These are phyloP conservation scores for Diphasiastrum complanatum DNA, from an alignment of 83 land plant species.

Conservation along the genomic window DNA sequence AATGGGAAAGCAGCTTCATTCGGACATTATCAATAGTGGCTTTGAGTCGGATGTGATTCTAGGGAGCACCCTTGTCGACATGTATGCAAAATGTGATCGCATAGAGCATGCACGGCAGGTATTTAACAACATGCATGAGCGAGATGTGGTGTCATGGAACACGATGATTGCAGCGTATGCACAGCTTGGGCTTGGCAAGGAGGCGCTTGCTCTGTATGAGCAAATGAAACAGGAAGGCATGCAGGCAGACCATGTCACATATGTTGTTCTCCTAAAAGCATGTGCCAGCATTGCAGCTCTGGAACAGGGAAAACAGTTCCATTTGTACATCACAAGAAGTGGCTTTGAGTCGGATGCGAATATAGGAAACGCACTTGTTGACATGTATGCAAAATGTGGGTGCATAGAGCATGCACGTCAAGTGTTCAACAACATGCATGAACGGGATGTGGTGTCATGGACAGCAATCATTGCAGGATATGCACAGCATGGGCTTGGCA, in stretches of 20 bases:
- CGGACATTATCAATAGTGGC: slow-evolving; percentile 20
- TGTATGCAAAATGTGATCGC: slow-evolving; percentile 37
- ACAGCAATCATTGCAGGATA: too few relatives aligned
- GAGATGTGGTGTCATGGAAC: slow-evolving; percentile 26
- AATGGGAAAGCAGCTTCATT: slow-evolving; percentile 19
- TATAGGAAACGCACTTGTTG: too few relatives aligned
- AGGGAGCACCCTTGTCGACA: slow-evolving; percentile 37
- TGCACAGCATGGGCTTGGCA: too few relatives aligned
- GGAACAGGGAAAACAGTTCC: too few relatives aligned
- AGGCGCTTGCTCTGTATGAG: slow-evolving; percentile 1
- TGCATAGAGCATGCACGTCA: too few relatives aligned
- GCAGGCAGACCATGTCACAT: slow-evolving; percentile 2
- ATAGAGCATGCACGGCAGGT: slow-evolving; percentile 19
- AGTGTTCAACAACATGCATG: too few relatives aligned
- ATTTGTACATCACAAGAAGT: too few relatives aligned
- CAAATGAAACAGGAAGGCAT: slow-evolving; percentile 11
- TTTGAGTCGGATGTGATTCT: slow-evolving; percentile 26
- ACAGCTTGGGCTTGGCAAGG: not conserved
- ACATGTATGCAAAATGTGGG: too few relatives aligned
- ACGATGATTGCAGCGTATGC: slow-evolving; percentile 14
- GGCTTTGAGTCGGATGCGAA: too few relatives aligned
- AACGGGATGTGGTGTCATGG: too few relatives aligned
- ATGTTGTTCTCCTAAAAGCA: slow-evolving; percentile 7
- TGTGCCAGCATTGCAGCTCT: not conserved
- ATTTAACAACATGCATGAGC: slow-evolving; percentile 35